These are phyloP conservation scores for Botryotinia calthae DNA, from an alignment of 2,329 filamentous ascomycete species.

Conservation along the genomic window DNA sequence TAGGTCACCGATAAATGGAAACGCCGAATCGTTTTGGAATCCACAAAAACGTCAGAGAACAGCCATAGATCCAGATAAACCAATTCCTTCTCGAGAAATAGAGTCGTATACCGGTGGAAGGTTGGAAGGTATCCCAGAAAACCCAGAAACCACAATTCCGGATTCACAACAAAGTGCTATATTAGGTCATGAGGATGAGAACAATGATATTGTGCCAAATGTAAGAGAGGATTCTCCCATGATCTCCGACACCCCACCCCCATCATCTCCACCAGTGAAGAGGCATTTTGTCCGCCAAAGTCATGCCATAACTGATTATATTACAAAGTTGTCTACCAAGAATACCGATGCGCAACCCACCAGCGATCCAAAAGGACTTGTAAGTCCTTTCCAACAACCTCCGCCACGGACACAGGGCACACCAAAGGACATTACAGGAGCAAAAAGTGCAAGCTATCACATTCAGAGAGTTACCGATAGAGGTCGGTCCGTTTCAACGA, in stretches of 20 bases:
- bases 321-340: constrained; percentile 24
- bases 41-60: constrained; percentile 36
- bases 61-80: constrained; percentile 33
- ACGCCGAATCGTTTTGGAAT: constrained; percentile 25
- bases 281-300: constrained; percentile 12
- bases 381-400: constrained; percentile 24
- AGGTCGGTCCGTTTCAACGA: constrained; percentile 33
- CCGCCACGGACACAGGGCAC: constrained; percentile 15
- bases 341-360: constrained; percentile 18
- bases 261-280: constrained; percentile 26
- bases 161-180: constrained; percentile 32
- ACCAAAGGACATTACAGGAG: constrained; percentile 17
- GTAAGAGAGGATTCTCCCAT: constrained; percentile 30
- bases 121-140: constrained; percentile 13
- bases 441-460: constrained; percentile 33
- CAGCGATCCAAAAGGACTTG: neutral
- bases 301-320: constrained; percentile 27
- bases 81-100: constrained; percentile 35
- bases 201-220: constrained; percentile 22
- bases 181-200: constrained; percentile 18
- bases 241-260: constrained; percentile 28
- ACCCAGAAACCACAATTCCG: constrained; percentile 26
- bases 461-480: constrained; percentile 31
- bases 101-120: constrained; percentile 21
- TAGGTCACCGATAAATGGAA: constrained; percentile 25